A percentile compares a stretch with the other conserved stretches of the same genome.
These are phyloP conservation scores for Alternaria triticina DNA, from an alignment of 2,329 filamentous ascomycete genomes.

Conservation along the genomic window DNA sequence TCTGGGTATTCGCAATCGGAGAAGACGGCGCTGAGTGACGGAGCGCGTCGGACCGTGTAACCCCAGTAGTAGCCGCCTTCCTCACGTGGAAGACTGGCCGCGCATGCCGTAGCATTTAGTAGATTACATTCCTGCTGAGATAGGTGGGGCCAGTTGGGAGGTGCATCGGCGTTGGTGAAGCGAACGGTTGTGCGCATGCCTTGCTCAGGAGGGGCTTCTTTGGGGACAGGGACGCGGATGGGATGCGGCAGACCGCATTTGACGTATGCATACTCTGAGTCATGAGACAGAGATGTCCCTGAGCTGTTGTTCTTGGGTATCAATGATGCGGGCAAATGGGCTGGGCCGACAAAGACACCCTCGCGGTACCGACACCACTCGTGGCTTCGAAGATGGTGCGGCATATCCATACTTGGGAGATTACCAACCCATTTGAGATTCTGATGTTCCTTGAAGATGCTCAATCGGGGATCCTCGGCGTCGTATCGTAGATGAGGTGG, in stretches of 20 bases:
- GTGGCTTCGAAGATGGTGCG: slow-evolving; percentile 76
- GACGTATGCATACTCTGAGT: slow-evolving; percentile 48
- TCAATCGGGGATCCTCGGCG: slow-evolving; percentile 57
- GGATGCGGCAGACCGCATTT: slow-evolving; percentile 58
- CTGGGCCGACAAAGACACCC: slow-evolving; percentile 66
- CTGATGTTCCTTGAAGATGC: slow-evolving; percentile 78
- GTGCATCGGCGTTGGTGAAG: slow-evolving; percentile 58
- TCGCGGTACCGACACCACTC: slow-evolving; percentile 84
- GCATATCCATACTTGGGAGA: slow-evolving; percentile 81
- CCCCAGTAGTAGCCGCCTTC: slow-evolving; percentile 88
- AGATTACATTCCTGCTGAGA: slow-evolving; percentile 27
- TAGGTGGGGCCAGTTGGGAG: slow-evolving; percentile 37
- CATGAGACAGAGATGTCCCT: slow-evolving; percentile 18
- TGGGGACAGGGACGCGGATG: slow-evolving; percentile 61
- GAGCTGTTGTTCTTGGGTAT: slow-evolving; percentile 56
- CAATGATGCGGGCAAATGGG: slow-evolving; percentile 8
- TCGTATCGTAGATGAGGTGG: slow-evolving; percentile 71
- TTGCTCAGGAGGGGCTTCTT: slow-evolving; percentile 61
- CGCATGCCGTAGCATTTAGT: slow-evolving; percentile 64
- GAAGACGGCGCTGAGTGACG: slow-evolving; percentile 74
- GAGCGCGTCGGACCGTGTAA: slow-evolving; percentile 71
- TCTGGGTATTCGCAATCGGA: slow-evolving; percentile 76
- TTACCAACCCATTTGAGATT: slow-evolving; percentile 76
- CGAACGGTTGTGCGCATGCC: slow-evolving; percentile 77
- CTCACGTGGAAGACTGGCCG: slow-evolving; percentile 72